These are phyloP conservation scores for Solanum verrucosum DNA, from an alignment of 257 asterid genomes.

Conservation along the genomic window DNA sequence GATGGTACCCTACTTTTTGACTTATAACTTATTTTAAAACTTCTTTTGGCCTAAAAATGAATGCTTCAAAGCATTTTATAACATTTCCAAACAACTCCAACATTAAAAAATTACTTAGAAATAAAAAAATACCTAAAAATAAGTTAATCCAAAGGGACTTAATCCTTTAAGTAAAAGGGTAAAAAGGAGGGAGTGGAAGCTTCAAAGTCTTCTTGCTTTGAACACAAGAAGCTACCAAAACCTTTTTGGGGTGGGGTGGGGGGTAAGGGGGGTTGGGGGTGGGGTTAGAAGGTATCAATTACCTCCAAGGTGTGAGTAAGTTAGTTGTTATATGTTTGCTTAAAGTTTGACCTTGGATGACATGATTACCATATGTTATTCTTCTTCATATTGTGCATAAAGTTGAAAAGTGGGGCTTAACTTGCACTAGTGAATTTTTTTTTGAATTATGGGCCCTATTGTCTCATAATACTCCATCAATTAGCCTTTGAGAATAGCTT, in stretches of 20 bases:
- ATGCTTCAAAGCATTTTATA: neutral
- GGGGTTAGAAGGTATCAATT: conserved; percentile 1
- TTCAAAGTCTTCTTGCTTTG: conserved; percentile 36
- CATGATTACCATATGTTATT: conserved; percentile 22
- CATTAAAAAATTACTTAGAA: no score
- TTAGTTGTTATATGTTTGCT: conserved; percentile 29
- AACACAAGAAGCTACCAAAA: conserved; percentile 36
- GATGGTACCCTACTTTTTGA: neutral
- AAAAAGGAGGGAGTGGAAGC: conserved; percentile 5
- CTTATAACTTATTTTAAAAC: neutral
- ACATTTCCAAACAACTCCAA: neutral
- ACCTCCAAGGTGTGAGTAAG: conserved; percentile 24
- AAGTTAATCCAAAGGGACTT: neutral
- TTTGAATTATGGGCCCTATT: conserved; percentile 35
- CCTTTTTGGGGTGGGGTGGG: conserved; percentile 11
- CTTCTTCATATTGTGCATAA: conserved; percentile 12
- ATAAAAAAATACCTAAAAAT: no score
- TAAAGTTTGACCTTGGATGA: conserved; percentile 35
- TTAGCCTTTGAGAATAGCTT: conserved; percentile 31
- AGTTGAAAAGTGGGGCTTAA: conserved; percentile 36
- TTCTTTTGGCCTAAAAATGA: no score
- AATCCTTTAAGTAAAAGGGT: neutral
- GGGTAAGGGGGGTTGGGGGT: neutral
- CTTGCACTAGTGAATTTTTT: conserved; percentile 27
- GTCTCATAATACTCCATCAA: conserved; percentile 47